Evolutionary conservation across 2,329 filamentous ascomycete genomes (phyloP).

Genomic region (Thielaviopsis cerberus): DNA sequence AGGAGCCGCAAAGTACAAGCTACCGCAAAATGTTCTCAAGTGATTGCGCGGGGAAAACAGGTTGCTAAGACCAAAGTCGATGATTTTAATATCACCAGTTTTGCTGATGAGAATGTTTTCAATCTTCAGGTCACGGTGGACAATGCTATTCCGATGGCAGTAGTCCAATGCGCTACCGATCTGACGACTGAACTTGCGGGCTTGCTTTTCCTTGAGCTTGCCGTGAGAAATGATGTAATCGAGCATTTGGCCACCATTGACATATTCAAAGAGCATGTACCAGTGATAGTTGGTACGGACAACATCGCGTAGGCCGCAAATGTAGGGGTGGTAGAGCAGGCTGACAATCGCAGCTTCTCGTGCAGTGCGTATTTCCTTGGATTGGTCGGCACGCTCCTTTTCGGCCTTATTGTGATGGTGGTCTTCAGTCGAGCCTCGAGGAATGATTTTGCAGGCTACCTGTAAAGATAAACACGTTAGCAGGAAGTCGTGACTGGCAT

Average conservation of each 20-base stretch:
- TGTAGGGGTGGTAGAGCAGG: slow-evolving; percentile 82
- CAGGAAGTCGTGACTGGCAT: not conserved
- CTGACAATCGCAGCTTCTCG: slow-evolving; percentile 93
- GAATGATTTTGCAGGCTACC: slow-evolving; percentile 96
- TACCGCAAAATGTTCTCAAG: slow-evolving; percentile 92
- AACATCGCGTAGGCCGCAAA: slow-evolving; percentile 88
- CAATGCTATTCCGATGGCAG: slow-evolving; percentile 94
- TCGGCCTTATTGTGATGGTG: slow-evolving; percentile 52
- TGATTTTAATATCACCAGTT: slow-evolving; percentile 97
- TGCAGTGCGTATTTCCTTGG: slow-evolving; percentile 87
- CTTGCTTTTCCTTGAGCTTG: slow-evolving; percentile 93
- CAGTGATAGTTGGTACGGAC: slow-evolving; percentile 94
- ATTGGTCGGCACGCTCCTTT: slow-evolving; percentile 80
- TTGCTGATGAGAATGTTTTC: slow-evolving; percentile 99
- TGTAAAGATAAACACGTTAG: slow-evolving; percentile 19
- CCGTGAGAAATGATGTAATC: slow-evolving; percentile 99
- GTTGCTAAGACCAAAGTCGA: slow-evolving; percentile 95
- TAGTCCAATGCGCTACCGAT: slow-evolving; percentile 95
- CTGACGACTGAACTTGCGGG: slow-evolving; percentile 90
- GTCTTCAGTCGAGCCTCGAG: slow-evolving; percentile 74
- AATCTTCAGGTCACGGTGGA: slow-evolving; percentile 93
- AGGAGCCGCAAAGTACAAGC: slow-evolving; percentile 90
- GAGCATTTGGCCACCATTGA: slow-evolving; percentile 97
- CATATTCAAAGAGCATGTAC: slow-evolving; percentile 99
- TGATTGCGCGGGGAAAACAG: slow-evolving; percentile 72